phyloP scores from a whole-genome alignment of 345 rosid genomes.

The Excoecaria cochinchinensis region DNA sequence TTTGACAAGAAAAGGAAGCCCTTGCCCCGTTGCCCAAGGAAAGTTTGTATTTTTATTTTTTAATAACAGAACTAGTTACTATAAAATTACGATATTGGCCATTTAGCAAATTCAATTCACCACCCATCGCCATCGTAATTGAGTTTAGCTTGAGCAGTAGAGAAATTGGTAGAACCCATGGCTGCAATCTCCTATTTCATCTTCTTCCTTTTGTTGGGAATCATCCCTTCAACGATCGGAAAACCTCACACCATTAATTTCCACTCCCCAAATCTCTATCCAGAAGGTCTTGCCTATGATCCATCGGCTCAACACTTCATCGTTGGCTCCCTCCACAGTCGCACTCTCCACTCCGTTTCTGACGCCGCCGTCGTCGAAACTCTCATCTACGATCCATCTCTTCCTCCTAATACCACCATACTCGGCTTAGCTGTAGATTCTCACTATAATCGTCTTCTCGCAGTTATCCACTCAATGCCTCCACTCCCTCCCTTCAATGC shows the following conservation, averaged over 20 bases:
- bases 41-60: no score
- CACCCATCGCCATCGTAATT: no score
- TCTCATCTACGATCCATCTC: conserved; percentile 50
- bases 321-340: conserved; percentile 66
- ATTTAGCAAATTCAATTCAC: no score
- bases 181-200: conserved; percentile 6
- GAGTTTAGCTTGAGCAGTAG: no score
- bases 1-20: no score
- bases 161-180: not conserved
- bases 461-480: conserved; percentile 37
- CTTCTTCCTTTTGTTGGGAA: conserved; percentile 14
- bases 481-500: conserved; percentile 78
- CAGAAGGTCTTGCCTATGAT: conserved; percentile 75
- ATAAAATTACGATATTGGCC: no score
- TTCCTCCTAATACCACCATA: conserved; percentile 61
- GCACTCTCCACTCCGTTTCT: conserved; percentile 65
- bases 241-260: conserved; percentile 58
- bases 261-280: conserved; percentile 67
- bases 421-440: conserved; percentile 62
- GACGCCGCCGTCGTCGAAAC: conserved; percentile 72
- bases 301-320: conserved; percentile 69
- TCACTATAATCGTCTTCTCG: conserved; percentile 59
- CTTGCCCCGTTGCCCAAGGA: no score
- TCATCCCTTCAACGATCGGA: conserved; percentile 27
- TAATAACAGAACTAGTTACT: no score